phyloP scores from a whole-genome alignment of 345 rosid genomes.

The Barbarea vulgaris region DNA sequence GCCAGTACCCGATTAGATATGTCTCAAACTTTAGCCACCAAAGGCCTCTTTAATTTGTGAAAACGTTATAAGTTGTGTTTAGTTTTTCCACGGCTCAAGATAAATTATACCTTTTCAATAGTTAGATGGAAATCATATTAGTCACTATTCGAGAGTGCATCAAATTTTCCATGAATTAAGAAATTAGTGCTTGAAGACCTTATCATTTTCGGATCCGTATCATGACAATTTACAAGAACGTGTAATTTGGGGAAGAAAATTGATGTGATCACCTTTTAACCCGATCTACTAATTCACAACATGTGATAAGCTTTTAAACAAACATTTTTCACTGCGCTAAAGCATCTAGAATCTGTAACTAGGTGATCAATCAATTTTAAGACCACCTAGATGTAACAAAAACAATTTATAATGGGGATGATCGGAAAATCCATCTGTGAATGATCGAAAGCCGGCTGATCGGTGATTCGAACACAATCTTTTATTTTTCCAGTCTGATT shows the following conservation, averaged over 20 bases:
- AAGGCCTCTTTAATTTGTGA: constrained; percentile 41
- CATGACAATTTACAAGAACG: neutral
- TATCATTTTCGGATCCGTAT: neutral
- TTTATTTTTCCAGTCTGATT: too few relatives aligned
- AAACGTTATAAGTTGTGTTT: neutral
- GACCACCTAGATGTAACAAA: too few relatives aligned
- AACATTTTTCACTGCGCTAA: too few relatives aligned
- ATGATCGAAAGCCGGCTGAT: too few relatives aligned
- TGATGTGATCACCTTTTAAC: too few relatives aligned
- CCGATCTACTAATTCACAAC: too few relatives aligned
- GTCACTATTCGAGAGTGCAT: constrained; percentile 37
- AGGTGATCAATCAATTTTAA: too few relatives aligned
- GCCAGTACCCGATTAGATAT: constrained; percentile 60
- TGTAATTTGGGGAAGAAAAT: neutral
- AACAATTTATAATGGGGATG: too few relatives aligned
- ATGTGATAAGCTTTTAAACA: too few relatives aligned
- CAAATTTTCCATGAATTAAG: neutral
- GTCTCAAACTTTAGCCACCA: constrained; percentile 63
- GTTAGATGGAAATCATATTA: constrained; percentile 49
- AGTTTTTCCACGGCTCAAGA: neutral
- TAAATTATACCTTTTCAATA: constrained; percentile 27
- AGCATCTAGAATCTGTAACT: too few relatives aligned
- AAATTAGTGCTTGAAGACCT: neutral
- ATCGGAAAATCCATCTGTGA: too few relatives aligned
- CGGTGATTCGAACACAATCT: too few relatives aligned